Conservation (phyloP, 2,329 filamentous ascomycete genomes). For the Talaromyces sp. region DNA sequence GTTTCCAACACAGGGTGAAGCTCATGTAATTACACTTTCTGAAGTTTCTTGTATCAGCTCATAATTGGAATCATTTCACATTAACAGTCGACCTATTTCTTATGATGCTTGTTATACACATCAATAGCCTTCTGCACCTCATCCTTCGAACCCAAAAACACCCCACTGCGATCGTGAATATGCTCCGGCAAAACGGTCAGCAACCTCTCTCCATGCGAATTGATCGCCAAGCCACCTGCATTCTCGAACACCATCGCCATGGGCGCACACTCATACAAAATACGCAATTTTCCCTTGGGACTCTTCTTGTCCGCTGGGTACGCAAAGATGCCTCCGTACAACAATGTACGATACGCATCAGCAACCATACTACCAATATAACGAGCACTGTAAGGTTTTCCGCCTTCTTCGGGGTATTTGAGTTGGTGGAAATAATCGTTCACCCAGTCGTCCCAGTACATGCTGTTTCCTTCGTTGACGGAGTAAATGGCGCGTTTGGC, state of each 20-base stretch:
- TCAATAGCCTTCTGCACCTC: slow-evolving; percentile 95
- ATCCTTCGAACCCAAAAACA: slow-evolving; percentile 91
- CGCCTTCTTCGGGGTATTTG: slow-evolving; percentile 69
- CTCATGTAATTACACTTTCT: no score
- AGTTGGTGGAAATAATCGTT: slow-evolving; percentile 85
- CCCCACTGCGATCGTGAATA: slow-evolving; percentile 93
- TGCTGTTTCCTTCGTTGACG: slow-evolving; percentile 95
- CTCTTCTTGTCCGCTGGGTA: slow-evolving; percentile 98
- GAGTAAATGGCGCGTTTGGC: slow-evolving; percentile 83
- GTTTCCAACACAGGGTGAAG: no score
- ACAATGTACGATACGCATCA: slow-evolving; percentile 89
- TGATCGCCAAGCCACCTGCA: slow-evolving; percentile 86
- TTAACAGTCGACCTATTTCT: slow-evolving; percentile 20
- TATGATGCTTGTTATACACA: slow-evolving; percentile 60
- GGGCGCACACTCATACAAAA: slow-evolving; percentile 95
- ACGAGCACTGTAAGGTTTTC: slow-evolving; percentile 86
- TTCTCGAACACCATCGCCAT: slow-evolving; percentile 99
- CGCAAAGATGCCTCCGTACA: slow-evolving; percentile 96
- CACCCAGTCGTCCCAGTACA: slow-evolving; percentile 90
- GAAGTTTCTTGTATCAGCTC: no score
- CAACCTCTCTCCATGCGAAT: slow-evolving; percentile 89
- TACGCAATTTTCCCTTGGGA: slow-evolving; percentile 95
- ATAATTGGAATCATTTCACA: slow-evolving; percentile 1
- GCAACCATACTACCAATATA: slow-evolving; percentile 99
- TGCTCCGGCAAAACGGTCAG: slow-evolving; percentile 81